Conservation (phyloP, 306 rosid genomes). For the Rubus idaeus region DNA sequence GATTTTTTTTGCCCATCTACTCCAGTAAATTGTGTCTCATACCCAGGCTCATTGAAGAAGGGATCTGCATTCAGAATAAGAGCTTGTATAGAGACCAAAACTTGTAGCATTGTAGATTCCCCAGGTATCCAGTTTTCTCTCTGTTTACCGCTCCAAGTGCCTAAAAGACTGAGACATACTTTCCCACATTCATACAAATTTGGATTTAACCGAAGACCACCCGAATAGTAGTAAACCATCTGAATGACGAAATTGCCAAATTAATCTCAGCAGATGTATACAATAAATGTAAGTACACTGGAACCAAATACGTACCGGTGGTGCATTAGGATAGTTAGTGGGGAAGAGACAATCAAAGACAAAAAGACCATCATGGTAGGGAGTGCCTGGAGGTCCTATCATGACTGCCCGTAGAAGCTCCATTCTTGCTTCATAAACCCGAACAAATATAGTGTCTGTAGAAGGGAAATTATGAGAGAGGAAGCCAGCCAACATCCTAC, state of each 20-base stretch:
- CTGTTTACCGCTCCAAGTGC: constrained; percentile 67
- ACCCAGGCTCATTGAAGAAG: constrained; percentile 78
- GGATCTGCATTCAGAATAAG: constrained; percentile 76
- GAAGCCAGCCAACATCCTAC: constrained; percentile 5
- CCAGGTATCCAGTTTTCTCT: constrained; percentile 71
- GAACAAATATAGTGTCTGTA: constrained; percentile 70
- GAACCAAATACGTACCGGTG: constrained; percentile 60
- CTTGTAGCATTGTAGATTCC: constrained; percentile 83
- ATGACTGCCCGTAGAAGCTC: constrained; percentile 76
- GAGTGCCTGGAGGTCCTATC: constrained; percentile 78
- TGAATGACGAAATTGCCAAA: constrained; percentile 38
- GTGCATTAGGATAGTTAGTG: constrained; percentile 50
- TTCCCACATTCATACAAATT: constrained; percentile 70
- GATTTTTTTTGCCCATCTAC: constrained; percentile 53
- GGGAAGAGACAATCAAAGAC: constrained; percentile 77
- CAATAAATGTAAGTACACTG: constrained; percentile 2
- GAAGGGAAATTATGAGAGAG: constrained; percentile 19
- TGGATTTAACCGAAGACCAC: constrained; percentile 84
- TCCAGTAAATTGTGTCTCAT: constrained; percentile 28
- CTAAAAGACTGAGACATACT: constrained; percentile 85
- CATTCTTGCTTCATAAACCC: constrained; percentile 72
- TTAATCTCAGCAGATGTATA: constrained; percentile 19
- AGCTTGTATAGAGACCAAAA: constrained; percentile 80
- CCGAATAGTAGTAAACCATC: constrained; percentile 75
- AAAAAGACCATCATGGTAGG: constrained; percentile 86